Base-by-base conservation (phyloP, 2,329 filamentous ascomycete species). In the Fusarium sp. region DNA sequence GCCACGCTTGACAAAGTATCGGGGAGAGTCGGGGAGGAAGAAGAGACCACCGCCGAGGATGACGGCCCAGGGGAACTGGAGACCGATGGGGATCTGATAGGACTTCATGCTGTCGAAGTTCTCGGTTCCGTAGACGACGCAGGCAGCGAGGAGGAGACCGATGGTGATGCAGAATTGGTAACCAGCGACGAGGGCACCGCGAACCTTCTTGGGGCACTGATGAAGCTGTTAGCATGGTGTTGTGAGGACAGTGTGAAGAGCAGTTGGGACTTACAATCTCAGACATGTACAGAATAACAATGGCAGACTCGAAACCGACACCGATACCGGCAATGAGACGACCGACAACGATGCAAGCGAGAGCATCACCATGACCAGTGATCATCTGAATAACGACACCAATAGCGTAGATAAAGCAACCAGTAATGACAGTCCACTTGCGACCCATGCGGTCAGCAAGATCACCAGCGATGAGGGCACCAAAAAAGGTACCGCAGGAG, bases 401-500 rank as follows among this genome's bases (percentile, higher is more conserved):
- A 60, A 93, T 35, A 39, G 88, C 85, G 86, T 94, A 97, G 83
- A 95, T 87, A 20, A 80, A 7, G 79, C 93, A 96, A 72, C 92
- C 93, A 7, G 81, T n/a, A 65, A 94, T 91, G 82, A 94, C 89
- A 70, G 92, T 93, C 80, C 86, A 89, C 77, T 91, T 91, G 80
- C 92, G 91, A 75, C 93, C 93, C 64, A 93, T 90, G 81, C 86
- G 88, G 81, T 96, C 93, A 73, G 93, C 89, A 70, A 95, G 80
- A 80, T 94, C 92, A 86, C 93, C 93, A 65, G 92, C 93, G 70
- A 94, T 90, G 74, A 95, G 79, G 63, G 93, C 91, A 80, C 93
- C 91, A 70, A 94, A 92, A 87, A 95, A 95, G 77, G 93, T 94
- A 81, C 90, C 89, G 79, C 87, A 89, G 39, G 93, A 95, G 61